phyloP scores from a whole-genome alignment of 2,329 filamentous ascomycete species.

The Aureobasidium namibiae region DNA sequence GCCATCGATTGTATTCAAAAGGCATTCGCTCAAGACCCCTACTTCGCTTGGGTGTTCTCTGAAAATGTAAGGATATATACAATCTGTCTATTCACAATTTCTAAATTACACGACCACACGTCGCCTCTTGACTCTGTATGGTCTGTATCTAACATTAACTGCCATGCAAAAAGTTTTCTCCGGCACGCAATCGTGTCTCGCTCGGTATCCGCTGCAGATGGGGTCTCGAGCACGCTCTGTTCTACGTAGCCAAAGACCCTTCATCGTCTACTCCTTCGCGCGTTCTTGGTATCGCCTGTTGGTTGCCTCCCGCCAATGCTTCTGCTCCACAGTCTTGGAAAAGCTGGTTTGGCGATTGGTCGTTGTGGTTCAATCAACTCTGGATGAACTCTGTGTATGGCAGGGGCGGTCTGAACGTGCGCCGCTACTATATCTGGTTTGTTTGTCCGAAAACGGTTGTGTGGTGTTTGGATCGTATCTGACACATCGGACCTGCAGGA shows the following conservation, averaged over 20 bases:
- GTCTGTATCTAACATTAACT: constrained; percentile 11
- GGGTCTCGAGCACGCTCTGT: constrained; percentile 61
- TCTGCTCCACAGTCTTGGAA: constrained; percentile 48
- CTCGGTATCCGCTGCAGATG: constrained; percentile 59
- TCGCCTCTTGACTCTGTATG: neutral
- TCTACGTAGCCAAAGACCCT: constrained; percentile 60
- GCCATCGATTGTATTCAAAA: constrained; percentile 58
- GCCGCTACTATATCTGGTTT: constrained; percentile 62
- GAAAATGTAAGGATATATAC: constrained; percentile 38
- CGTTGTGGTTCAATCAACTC: constrained; percentile 58
- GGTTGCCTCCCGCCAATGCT: constrained; percentile 49
- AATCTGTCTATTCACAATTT: constrained; percentile 35
- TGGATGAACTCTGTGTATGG: constrained; percentile 61
- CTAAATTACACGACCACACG: neutral
- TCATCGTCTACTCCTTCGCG: constrained; percentile 32
- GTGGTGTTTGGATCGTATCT: neutral
- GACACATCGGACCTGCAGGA: constrained; percentile 26
- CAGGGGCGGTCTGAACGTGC: constrained; percentile 58
- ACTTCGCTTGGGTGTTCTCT: constrained; percentile 59
- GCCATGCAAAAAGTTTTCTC: constrained; percentile 42
- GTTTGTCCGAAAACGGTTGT: neutral
- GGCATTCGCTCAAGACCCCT: constrained; percentile 59
- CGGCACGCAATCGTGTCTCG: constrained; percentile 53
- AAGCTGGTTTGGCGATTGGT: constrained; percentile 51
- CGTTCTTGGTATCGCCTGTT: constrained; percentile 64